These are phyloP conservation scores for Hymenoscyphus occultus DNA, from an alignment of 2,329 filamentous ascomycete genomes.

Conservation along the genomic window DNA sequence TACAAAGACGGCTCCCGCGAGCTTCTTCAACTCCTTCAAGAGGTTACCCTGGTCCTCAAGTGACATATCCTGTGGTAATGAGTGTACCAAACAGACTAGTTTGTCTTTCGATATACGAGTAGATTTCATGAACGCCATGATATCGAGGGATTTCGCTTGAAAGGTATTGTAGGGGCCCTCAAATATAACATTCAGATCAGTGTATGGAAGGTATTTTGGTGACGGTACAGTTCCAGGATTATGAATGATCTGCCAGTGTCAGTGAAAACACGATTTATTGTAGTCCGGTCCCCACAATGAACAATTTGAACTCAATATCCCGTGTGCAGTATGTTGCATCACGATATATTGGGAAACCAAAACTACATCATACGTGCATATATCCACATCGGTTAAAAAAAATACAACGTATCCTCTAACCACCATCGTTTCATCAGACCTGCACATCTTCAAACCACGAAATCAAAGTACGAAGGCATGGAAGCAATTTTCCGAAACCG, in stretches of 20 bases:
- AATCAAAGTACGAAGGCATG: background rate
- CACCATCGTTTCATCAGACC: background rate
- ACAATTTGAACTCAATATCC: background rate
- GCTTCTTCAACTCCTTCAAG: constrained; percentile 2
- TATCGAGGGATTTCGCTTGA: background rate
- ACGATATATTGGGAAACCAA: background rate
- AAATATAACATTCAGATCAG: constrained; percentile 6
- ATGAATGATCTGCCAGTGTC: constrained; percentile 10
- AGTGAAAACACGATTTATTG: too few relatives aligned
- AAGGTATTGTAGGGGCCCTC: constrained; percentile 12
- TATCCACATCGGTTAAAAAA: background rate
- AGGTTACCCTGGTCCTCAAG: background rate
- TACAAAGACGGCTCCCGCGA: constrained; percentile 8
- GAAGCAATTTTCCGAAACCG: background rate
- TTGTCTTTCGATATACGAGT: background rate
- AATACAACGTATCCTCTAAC: background rate
- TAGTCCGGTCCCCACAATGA: background rate
- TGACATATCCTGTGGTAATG: background rate
- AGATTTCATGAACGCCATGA: constrained; percentile 1
- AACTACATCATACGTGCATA: background rate
- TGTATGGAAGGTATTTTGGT: background rate
- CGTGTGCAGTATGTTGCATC: background rate
- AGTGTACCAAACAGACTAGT: constrained; percentile 8
- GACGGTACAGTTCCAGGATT: constrained; percentile 11
- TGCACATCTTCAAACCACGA: background rate